A percentile compares a stretch with the other conserved stretches of the same genome.
phyloP scores from a whole-genome alignment of 2,329 filamentous ascomycete genomes.

The Thielaviopsis ethacetica region DNA sequence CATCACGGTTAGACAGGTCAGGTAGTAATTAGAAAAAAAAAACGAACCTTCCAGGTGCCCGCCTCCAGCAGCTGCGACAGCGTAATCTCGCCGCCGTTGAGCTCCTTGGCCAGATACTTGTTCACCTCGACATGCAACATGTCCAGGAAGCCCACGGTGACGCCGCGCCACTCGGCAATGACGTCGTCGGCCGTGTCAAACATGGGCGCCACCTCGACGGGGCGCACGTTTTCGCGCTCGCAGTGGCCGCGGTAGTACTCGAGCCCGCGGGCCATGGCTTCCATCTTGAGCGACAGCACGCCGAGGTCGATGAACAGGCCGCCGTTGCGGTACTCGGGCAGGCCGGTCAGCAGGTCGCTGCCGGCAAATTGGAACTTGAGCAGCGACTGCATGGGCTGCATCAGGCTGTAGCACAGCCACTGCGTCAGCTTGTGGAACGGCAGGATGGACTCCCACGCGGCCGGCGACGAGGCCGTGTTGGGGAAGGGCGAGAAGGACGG shows the following conservation, averaged over 20 bases:
- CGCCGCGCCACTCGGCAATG: conserved; percentile 49
- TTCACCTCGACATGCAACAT: conserved; percentile 34
- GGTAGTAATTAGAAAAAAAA: not conserved
- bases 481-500: conserved; percentile 30
- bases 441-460: conserved; percentile 61
- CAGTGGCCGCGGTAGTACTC: conserved; percentile 48
- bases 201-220: conserved; percentile 37
- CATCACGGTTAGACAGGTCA: not conserved
- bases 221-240: conserved; percentile 50
- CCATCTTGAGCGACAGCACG: conserved; percentile 56
- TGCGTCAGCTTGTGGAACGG: conserved; percentile 92
- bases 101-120: conserved; percentile 44
- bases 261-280: conserved; percentile 54
- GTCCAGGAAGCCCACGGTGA: conserved; percentile 45
- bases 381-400: conserved; percentile 74
- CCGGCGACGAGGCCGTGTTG: conserved; percentile 23
- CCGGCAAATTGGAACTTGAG: conserved; percentile 70
- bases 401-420: conserved; percentile 87
- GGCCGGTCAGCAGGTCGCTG: conserved; percentile 64
- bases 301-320: conserved; percentile 76
- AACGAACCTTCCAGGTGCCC: conserved; percentile 85
- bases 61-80: conserved; percentile 86
- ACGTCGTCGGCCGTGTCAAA: conserved; percentile 44
- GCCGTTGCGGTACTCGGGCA: conserved; percentile 87
- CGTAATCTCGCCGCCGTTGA: conserved; percentile 56